Evolutionary conservation across 768 basidiomycete species (phyloP).

Genomic region (Lactarius pseudohatsudake): DNA sequence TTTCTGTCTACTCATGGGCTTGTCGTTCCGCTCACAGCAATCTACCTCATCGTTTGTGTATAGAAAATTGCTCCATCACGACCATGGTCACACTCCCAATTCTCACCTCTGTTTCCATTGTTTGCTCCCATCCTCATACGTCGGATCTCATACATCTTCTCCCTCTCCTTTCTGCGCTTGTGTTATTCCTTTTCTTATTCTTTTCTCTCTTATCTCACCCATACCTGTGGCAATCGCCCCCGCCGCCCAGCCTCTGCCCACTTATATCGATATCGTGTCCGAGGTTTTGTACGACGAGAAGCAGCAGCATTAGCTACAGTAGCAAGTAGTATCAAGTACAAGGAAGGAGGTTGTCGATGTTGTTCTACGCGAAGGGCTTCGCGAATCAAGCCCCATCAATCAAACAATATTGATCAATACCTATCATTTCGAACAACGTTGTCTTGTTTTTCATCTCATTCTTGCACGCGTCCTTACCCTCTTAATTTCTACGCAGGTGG

Average conservation of each 20-base stretch:
- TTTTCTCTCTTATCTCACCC: not conserved
- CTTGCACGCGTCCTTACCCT: not conserved
- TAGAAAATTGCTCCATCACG: slow-evolving; percentile 22
- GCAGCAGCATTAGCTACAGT: slow-evolving; percentile 18
- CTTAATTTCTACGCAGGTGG: not conserved
- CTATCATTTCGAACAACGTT: slow-evolving; percentile 13
- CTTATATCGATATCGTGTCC: slow-evolving; percentile 9
- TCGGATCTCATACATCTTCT: slow-evolving; percentile 11
- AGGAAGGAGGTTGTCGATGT: not conserved
- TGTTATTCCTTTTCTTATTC: slow-evolving; percentile 28
- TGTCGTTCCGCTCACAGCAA: slow-evolving; percentile 22
- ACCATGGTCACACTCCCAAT: slow-evolving; percentile 18
- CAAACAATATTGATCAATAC: slow-evolving; percentile 34
- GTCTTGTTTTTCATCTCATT: not conserved
- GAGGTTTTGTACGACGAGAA: slow-evolving; percentile 19
- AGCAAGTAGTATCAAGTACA: slow-evolving; percentile 30
- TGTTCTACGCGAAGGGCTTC: slow-evolving; percentile 50
- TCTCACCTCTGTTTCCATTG: not conserved
- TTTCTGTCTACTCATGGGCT: slow-evolving; percentile 16
- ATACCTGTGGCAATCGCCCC: not conserved
- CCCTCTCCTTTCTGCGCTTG: not conserved
- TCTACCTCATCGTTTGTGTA: slow-evolving; percentile 26
- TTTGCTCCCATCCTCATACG: slow-evolving; percentile 2
- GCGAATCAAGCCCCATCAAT: slow-evolving; percentile 43
- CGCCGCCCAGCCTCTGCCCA: not conserved